phyloP scores from a whole-genome alignment of 441 rosid genomes.

The Gossypium davidsonii region DNA sequence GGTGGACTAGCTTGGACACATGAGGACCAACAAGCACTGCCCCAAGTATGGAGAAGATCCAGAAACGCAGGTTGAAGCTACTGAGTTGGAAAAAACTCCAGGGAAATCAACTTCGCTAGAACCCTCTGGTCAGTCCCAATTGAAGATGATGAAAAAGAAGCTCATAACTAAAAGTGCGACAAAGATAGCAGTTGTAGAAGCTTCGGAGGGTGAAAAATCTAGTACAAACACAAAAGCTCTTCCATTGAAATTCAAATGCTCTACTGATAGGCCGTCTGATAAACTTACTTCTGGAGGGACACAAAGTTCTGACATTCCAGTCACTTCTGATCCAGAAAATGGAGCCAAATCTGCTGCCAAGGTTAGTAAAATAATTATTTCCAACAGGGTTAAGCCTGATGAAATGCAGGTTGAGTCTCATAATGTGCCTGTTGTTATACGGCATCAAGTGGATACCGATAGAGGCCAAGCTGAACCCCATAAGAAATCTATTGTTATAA shows the following conservation, averaged over 20 bases:
- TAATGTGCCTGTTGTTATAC: constrained; percentile 43
- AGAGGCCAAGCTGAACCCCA: constrained; percentile 57
- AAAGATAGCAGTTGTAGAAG: constrained; percentile 44
- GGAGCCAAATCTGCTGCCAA: constrained; percentile 48
- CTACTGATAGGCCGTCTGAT: constrained; percentile 49
- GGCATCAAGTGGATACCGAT: constrained; percentile 51
- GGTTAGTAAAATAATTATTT: constrained; percentile 65
- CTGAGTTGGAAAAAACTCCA: constrained; percentile 50
- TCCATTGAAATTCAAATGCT: constrained; percentile 75
- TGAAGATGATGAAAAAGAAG: constrained; percentile 58
- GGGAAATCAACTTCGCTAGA: constrained; percentile 52
- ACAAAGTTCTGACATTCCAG: constrained; percentile 49
- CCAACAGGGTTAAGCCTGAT: constrained; percentile 61
- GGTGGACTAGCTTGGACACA: constrained; percentile 82
- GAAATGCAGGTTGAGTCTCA: constrained; percentile 47
- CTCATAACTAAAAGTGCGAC: constrained; percentile 34
- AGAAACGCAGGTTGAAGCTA: constrained; percentile 48
- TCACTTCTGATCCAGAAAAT: constrained; percentile 44
- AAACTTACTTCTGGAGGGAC: constrained; percentile 39
- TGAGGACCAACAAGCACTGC: constrained; percentile 98
- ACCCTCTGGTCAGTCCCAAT: constrained; percentile 46
- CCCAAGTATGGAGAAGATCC: constrained; percentile 86
- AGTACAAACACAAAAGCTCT: constrained; percentile 47
- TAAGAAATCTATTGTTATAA: constrained; percentile 60
- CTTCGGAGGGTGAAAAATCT: constrained; percentile 51